Percentiles rank a stretch among this genome's conserved stretches.
Evolutionary conservation across 495 filamentous ascomycete species (phyloP).

Genomic region (Bacidia gigantensis): DNA sequence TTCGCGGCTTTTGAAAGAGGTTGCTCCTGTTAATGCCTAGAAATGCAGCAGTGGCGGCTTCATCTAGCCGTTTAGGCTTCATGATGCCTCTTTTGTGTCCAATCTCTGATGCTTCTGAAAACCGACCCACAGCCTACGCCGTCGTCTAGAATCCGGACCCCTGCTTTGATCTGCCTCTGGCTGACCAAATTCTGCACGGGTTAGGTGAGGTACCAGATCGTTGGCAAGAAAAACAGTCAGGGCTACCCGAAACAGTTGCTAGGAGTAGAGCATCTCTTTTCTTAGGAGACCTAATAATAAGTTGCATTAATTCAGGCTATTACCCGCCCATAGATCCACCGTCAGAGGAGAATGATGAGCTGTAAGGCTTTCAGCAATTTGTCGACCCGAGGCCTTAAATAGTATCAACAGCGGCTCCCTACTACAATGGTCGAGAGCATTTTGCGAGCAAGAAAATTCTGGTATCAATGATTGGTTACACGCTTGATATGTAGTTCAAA

Average conservation of each 20-base stretch:
- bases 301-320: slow-evolving; percentile 27
- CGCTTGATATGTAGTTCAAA: too few relatives aligned
- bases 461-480: slow-evolving; percentile 52
- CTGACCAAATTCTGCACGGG: slow-evolving; percentile 52
- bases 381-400: slow-evolving; percentile 61
- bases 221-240: slow-evolving; percentile 73
- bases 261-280: slow-evolving; percentile 68
- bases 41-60: slow-evolving; percentile 59
- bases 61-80: slow-evolving; percentile 48
- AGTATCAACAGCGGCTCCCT: slow-evolving; percentile 66
- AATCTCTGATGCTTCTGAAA: slow-evolving; percentile 62
- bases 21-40: slow-evolving; percentile 55
- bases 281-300: slow-evolving; percentile 56
- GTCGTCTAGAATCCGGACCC: slow-evolving; percentile 87
- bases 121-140: slow-evolving; percentile 63
- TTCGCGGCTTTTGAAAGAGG: slow-evolving; percentile 45
- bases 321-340: slow-evolving; percentile 60
- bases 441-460: slow-evolving; percentile 67
- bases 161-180: slow-evolving; percentile 46
- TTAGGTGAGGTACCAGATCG: slow-evolving; percentile 66
- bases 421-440: slow-evolving; percentile 68
- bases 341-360: slow-evolving; percentile 73
- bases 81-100: slow-evolving; percentile 51
- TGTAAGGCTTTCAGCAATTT: slow-evolving; percentile 55
- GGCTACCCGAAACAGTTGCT: slow-evolving; percentile 51